Conservation (phyloP, 2,329 filamentous ascomycete genomes). For the Rutstroemia sp. region DNA sequence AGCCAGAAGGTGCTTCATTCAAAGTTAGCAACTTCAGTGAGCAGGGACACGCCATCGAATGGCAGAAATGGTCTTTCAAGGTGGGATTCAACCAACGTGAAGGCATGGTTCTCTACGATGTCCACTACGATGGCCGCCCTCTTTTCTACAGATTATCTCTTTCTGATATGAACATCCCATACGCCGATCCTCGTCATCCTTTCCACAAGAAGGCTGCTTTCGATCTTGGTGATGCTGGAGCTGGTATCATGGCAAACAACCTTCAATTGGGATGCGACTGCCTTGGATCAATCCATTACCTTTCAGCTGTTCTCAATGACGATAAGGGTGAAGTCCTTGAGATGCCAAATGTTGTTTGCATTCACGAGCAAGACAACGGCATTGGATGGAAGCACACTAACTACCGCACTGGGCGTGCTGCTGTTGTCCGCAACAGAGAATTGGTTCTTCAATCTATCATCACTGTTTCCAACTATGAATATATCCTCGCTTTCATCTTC, state of each 20-base stretch:
- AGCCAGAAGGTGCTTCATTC: constrained; percentile 59
- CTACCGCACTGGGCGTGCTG: constrained; percentile 55
- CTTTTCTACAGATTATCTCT: constrained; percentile 60
- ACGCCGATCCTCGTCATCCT: constrained; percentile 57
- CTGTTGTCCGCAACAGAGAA: constrained; percentile 55
- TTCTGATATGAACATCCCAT: constrained; percentile 55
- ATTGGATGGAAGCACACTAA: constrained; percentile 66
- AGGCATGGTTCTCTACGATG: constrained; percentile 61
- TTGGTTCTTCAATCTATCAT: constrained; percentile 64
- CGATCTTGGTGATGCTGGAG: constrained; percentile 60
- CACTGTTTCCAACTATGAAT: constrained; percentile 67
- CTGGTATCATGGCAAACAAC: constrained; percentile 62
- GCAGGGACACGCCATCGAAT: constrained; percentile 48
- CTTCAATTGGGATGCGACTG: constrained; percentile 65
- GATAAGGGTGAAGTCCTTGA: constrained; percentile 50
- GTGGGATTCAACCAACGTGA: constrained; percentile 56
- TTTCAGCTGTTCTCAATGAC: constrained; percentile 50
- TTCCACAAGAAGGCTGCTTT: constrained; percentile 66
- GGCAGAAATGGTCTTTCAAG: constrained; percentile 61
- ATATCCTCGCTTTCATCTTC: constrained; percentile 65
- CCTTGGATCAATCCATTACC: constrained; percentile 61
- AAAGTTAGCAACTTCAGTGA: constrained; percentile 41
- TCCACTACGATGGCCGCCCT: constrained; percentile 54
- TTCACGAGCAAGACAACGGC: constrained; percentile 64
- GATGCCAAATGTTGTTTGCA: constrained; percentile 61